Evolutionary conservation across 495 filamentous ascomycete genomes (phyloP).

Genomic region (Annulohypoxylon stygium): DNA sequence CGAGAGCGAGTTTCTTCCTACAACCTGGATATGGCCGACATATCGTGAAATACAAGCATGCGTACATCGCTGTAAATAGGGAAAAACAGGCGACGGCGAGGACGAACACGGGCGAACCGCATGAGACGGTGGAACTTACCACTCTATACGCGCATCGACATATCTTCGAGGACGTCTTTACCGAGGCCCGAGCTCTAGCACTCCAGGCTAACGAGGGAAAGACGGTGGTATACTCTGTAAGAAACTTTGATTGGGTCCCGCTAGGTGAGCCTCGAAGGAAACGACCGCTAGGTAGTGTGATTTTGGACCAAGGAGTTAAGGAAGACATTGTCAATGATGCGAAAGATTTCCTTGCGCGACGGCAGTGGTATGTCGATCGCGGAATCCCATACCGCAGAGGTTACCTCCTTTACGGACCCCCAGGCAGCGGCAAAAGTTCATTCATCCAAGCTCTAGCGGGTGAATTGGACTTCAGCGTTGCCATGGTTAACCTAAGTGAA

Average conservation of each 20-base stretch:
- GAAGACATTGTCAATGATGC: constrained; percentile 88
- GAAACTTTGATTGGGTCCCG: constrained; percentile 83
- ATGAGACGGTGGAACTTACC: constrained; percentile 93
- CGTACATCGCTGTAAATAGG: constrained; percentile 85
- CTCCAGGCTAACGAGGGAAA: constrained; percentile 87
- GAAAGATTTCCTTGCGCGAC: constrained; percentile 80
- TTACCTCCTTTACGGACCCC: constrained; percentile 93
- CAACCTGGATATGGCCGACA: constrained; percentile 91
- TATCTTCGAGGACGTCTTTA: constrained; percentile 87
- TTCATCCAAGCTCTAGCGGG: constrained; percentile 97
- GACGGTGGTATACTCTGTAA: constrained; percentile 88
- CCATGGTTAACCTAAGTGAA: constrained; percentile 93
- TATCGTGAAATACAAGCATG: constrained; percentile 83
- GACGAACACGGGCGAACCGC: constrained; percentile 84
- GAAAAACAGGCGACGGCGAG: constrained; percentile 81
- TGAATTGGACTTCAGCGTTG: constrained; percentile 92
- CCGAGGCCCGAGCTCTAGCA: constrained; percentile 84
- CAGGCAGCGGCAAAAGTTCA: constrained; percentile 94
- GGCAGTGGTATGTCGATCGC: constrained; percentile 92
- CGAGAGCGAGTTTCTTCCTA: constrained; percentile 84
- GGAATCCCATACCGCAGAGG: constrained; percentile 95
- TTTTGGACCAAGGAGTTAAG: constrained; percentile 87
- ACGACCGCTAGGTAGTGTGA: constrained; percentile 86
- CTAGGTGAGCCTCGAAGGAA: constrained; percentile 91
- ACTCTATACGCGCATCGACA: constrained; percentile 89